Conservation (phyloP, 2,329 filamentous ascomycete genomes). For the Aspergillus sp. region DNA sequence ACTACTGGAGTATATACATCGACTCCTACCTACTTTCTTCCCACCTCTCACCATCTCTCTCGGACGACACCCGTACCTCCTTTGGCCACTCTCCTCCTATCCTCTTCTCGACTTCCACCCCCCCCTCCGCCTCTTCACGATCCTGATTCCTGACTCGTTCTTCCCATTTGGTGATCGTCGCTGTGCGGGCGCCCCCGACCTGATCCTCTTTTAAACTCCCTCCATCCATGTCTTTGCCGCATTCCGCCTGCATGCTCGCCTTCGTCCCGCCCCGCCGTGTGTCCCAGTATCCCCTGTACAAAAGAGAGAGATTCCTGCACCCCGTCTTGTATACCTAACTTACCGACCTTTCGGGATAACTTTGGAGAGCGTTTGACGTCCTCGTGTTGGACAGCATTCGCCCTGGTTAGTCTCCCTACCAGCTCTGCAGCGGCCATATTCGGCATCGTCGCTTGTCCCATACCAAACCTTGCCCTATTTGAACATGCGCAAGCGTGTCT, state of each 20-base stretch:
- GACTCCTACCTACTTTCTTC: not conserved
- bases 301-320: slow-evolving; percentile 8
- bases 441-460: slow-evolving; percentile 12
- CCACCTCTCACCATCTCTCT: not conserved
- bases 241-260: slow-evolving; percentile 12
- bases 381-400: not conserved
- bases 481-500: slow-evolving; percentile 52
- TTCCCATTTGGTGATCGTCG: slow-evolving; percentile 16
- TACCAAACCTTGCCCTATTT: slow-evolving; percentile 26
- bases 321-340: slow-evolving; percentile 14
- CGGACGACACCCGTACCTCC: not conserved
- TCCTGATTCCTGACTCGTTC: slow-evolving; percentile 12
- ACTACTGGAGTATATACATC: too few species aligned
- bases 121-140: slow-evolving; percentile 7
- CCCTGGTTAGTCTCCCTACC: slow-evolving; percentile 6
- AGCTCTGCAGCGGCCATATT: slow-evolving; percentile 19
- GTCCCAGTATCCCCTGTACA: slow-evolving; percentile 9
- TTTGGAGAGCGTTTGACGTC: slow-evolving; percentile 8
- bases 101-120: slow-evolving; percentile 1
- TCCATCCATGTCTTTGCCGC: slow-evolving; percentile 28
- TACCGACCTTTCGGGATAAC: slow-evolving; percentile 11
- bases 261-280: slow-evolving; percentile 7
- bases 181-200: slow-evolving; percentile 18
- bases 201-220: slow-evolving; percentile 24
- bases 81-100: slow-evolving; percentile 1